These are phyloP conservation scores for sorghum (Sorghum bicolor) DNA, from an alignment of 176 grass and related monocot genomes.

Conservation along the genomic window Sorghum_bicolor_NCBIv3 NC_012873.2:59914501-59915000, in stretches of 20 bases:
- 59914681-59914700: neutral
- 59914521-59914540: slow-evolving; percentile 60
- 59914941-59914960: slow-evolving; percentile 23
- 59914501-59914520: slow-evolving; percentile 63
- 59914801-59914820: neutral
- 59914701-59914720: neutral
- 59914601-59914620: slow-evolving; percentile 54
- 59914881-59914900: neutral
- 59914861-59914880: neutral
- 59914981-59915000: slow-evolving; percentile 37
- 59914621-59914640: slow-evolving; percentile 34
- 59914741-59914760: slow-evolving; percentile 35
- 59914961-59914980: slow-evolving; percentile 34
- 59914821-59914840: neutral
- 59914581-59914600: slow-evolving; percentile 61
- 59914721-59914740: slow-evolving; percentile 6
- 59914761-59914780: slow-evolving; percentile 49
- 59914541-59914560: slow-evolving; percentile 98
- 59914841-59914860: too few relatives aligned
- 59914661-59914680: neutral
- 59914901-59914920: too few relatives aligned
- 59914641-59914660: neutral
- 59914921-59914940: neutral
- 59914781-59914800: slow-evolving; percentile 29
- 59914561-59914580: slow-evolving; percentile 73